Conservation (phyloP, 1,284 basidiomycete species). For the Ganoderma boninense region DNA sequence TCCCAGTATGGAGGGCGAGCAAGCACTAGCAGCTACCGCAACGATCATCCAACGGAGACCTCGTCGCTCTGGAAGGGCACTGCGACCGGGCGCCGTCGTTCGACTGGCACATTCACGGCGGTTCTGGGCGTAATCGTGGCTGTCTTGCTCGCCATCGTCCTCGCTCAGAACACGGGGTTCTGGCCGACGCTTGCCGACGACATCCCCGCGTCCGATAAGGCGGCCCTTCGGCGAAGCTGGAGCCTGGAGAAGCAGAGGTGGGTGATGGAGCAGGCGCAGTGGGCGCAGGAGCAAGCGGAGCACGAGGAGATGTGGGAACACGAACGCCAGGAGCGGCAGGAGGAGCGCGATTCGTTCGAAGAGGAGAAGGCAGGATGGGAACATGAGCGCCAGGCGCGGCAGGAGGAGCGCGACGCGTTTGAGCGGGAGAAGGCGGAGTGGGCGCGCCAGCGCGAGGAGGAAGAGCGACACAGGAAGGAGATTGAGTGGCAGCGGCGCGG, state of each 20-base stretch:
- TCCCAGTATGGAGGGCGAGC: not conserved
- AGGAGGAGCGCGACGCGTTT: not conserved
- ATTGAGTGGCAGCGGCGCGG: conserved; percentile 23
- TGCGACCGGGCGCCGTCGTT: not conserved
- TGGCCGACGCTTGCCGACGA: conserved; percentile 8
- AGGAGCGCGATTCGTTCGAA: not conserved
- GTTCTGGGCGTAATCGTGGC: conserved; percentile 2
- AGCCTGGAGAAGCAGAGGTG: not conserved
- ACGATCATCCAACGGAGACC: not conserved
- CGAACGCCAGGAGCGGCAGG: not conserved
- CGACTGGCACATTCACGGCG: too few species aligned
- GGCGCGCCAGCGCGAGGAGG: conserved; percentile 9
- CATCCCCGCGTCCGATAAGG: not conserved
- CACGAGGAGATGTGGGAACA: conserved; percentile 8
- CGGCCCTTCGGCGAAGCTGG: not conserved
- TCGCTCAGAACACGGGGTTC: conserved; percentile 3
- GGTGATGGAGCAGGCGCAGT: not conserved
- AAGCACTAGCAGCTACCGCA: too few species aligned
- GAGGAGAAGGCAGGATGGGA: conserved; percentile 3
- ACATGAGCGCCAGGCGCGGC: not conserved
- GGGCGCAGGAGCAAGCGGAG: conserved; percentile 3
- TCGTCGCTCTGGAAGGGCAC: not conserved
- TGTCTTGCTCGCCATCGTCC: not conserved
- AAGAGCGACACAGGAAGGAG: conserved; percentile 23
- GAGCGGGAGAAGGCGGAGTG: conserved; percentile 10